Evolutionary conservation across 441 rosid genomes (phyloP).

Genomic region (Viola pubescens): DNA sequence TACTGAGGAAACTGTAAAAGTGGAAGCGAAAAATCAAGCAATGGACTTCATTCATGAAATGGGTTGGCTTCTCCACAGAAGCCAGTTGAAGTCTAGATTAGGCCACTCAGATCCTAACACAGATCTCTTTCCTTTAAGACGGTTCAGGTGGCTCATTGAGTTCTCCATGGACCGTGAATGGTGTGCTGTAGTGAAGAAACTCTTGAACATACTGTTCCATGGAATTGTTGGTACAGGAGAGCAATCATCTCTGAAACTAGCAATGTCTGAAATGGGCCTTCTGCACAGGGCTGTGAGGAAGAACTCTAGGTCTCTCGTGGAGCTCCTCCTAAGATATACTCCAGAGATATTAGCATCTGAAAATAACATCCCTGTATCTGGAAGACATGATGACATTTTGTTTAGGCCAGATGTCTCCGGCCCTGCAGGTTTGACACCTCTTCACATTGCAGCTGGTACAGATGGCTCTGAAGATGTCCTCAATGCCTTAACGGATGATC

Average conservation of each 20-base stretch:
- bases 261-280: slow-evolving; percentile 63
- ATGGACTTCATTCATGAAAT: slow-evolving; percentile 82
- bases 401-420: slow-evolving; percentile 74
- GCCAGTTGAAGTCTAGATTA: slow-evolving; percentile 47
- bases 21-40: slow-evolving; percentile 54
- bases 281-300: slow-evolving; percentile 86
- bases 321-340: slow-evolving; percentile 58
- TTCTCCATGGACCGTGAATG: slow-evolving; percentile 89
- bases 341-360: slow-evolving; percentile 36
- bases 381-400: slow-evolving; percentile 27
- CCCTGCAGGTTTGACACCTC: slow-evolving; percentile 94
- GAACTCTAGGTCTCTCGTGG: slow-evolving; percentile 64
- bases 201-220: slow-evolving; percentile 48
- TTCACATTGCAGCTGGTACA: slow-evolving; percentile 94
- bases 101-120: slow-evolving; percentile 47
- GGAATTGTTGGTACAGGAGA: slow-evolving; percentile 56
- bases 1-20: slow-evolving; percentile 21
- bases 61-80: slow-evolving; percentile 90
- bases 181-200: slow-evolving; percentile 81
- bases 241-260: slow-evolving; percentile 35
- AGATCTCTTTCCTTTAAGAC: slow-evolving; percentile 50
- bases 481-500: slow-evolving; percentile 75
- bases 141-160: slow-evolving; percentile 80
- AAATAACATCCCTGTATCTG: slow-evolving; percentile 16
- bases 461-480: slow-evolving; percentile 82